Evolutionary conservation across 805 yeast species (phyloP).

Genomic region (Scheffersomyces stipitis): DNA sequence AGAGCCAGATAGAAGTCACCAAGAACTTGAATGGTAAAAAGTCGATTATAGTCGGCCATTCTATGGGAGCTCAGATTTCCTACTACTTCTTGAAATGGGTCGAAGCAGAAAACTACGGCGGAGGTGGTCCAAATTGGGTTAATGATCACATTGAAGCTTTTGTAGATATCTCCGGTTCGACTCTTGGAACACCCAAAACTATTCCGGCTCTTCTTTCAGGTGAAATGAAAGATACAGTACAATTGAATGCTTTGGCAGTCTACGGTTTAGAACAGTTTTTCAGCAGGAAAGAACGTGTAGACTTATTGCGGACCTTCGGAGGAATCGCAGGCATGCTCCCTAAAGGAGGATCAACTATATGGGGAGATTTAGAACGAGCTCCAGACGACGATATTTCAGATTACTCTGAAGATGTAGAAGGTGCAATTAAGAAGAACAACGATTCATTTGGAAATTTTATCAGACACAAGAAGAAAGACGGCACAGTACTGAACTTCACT

Average conservation of each 20-base stretch:
- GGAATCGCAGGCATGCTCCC: constrained; percentile 96
- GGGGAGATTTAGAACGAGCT: constrained; percentile 73
- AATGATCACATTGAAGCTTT: constrained; percentile 77
- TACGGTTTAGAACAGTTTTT: constrained; percentile 94
- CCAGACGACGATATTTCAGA: too few species aligned
- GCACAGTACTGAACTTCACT: constrained; percentile 52
- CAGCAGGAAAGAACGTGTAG: constrained; percentile 83
- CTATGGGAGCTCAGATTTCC: constrained; percentile 93
- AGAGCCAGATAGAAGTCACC: constrained; percentile 66
- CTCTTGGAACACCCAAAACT: constrained; percentile 92
- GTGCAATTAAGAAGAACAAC: constrained; percentile 14
- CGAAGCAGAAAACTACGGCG: constrained; percentile 81
- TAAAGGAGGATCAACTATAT: constrained; percentile 85
- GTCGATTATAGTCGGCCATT: constrained; percentile 80
- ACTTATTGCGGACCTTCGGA: constrained; percentile 84
- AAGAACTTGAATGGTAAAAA: constrained; percentile 58
- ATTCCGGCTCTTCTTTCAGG: constrained; percentile 92
- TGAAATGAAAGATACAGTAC: constrained; percentile 97
- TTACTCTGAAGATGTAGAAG: constrained; percentile 29
- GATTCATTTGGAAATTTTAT: constrained; percentile 13
- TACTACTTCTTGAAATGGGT: constrained; percentile 95
- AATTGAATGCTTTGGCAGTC: constrained; percentile 86
- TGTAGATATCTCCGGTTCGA: constrained; percentile 87
- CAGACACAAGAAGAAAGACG: constrained; percentile 5
- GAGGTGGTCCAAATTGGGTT: constrained; percentile 91